phyloP scores from a whole-genome alignment of 352 stramenopile genomes.

The Phytophthora capsici region DNA sequence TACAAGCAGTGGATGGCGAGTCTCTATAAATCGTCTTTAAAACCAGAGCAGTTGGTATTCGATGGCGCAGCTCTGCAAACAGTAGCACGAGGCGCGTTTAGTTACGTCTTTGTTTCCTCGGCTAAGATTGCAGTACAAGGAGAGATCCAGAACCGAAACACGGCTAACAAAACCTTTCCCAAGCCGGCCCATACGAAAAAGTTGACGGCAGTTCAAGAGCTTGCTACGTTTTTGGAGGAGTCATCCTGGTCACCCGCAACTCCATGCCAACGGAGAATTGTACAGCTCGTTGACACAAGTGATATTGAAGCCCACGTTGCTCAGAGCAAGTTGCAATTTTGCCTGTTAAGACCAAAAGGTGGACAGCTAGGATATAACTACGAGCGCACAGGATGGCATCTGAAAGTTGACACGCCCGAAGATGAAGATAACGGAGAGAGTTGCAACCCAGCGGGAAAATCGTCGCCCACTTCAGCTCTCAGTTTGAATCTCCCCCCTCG shows the following conservation, averaged over 20 bases:
- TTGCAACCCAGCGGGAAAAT: neutral
- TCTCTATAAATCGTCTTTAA: slow-evolving; percentile 9
- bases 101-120: slow-evolving; percentile 60
- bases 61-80: slow-evolving; percentile 41
- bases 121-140: slow-evolving; percentile 30
- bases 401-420: slow-evolving; percentile 15
- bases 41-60: slow-evolving; percentile 60
- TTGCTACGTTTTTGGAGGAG: slow-evolving; percentile 26
- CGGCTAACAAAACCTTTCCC: neutral
- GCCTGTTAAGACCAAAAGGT: slow-evolving; percentile 22
- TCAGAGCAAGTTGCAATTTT: slow-evolving; percentile 60
- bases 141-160: neutral
- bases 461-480: neutral
- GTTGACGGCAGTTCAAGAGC: neutral
- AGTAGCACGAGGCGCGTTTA: slow-evolving; percentile 49
- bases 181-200: neutral
- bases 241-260: slow-evolving; percentile 13
- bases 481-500: neutral
- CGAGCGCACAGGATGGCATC: slow-evolving; percentile 50
- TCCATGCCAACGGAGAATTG: slow-evolving; percentile 42
- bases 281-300: slow-evolving; percentile 15
- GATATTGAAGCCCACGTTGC: slow-evolving; percentile 43
- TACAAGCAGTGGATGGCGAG: slow-evolving; percentile 45
- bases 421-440: slow-evolving; percentile 19
- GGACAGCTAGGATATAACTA: slow-evolving; percentile 42